These are phyloP conservation scores for Diaporthe sp. DNA, from an alignment of 2,329 filamentous ascomycete genomes.

Conservation along the genomic window DNA sequence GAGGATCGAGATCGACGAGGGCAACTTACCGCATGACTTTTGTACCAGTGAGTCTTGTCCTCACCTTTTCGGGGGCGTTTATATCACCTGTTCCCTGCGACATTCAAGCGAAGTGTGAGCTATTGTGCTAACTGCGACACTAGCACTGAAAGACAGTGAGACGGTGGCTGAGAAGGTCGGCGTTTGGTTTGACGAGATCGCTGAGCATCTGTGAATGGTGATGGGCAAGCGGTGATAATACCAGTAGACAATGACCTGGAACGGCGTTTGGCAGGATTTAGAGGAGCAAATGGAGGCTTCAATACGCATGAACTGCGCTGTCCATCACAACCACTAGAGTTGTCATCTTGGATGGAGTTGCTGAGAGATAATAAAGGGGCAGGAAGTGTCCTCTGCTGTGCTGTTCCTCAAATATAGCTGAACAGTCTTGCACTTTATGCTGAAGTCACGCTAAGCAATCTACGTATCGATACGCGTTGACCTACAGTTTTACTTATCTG, in stretches of 20 bases:
- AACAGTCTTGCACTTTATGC: neutral
- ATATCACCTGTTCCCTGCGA: neutral
- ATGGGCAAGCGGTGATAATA: neutral
- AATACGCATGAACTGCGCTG: neutral
- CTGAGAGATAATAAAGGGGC: neutral
- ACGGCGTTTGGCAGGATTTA: neutral
- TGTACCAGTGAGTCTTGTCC: slow-evolving; percentile 61
- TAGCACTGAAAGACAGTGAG: slow-evolving; percentile 58
- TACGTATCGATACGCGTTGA: neutral
- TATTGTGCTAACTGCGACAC: slow-evolving; percentile 35
- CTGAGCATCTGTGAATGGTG: slow-evolving; percentile 35
- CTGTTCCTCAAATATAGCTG: too few species aligned
- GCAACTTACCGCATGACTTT: slow-evolving; percentile 71
- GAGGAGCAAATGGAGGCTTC: neutral
- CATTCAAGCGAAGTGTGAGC: neutral
- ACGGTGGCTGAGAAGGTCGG: slow-evolving; percentile 61
- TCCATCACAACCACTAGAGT: neutral
- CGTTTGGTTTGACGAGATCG: slow-evolving; percentile 66
- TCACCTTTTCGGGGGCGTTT: neutral
- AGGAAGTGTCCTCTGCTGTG: too few species aligned
- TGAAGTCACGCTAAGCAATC: neutral
- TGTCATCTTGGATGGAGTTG: neutral
- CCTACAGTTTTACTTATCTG: neutral
- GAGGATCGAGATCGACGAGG: slow-evolving; percentile 67
- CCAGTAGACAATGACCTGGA: neutral